Conservation (phyloP, 306 rosid species). For the Dalbergia cultrata region DNA sequence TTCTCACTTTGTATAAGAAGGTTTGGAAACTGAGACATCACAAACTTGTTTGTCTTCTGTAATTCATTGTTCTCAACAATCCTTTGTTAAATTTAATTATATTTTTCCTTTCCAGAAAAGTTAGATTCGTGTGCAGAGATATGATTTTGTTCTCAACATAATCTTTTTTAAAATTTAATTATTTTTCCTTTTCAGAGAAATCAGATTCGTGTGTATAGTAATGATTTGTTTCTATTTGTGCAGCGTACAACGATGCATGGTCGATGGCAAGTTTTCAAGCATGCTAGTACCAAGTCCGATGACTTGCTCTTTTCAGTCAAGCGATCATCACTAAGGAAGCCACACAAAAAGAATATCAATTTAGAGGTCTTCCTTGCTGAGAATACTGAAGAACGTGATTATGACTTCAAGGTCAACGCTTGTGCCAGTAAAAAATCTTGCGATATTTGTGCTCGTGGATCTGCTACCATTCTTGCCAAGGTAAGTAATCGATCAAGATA, state of each 20-base stretch:
- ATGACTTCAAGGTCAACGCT: neutral
- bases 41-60: no score
- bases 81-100: no score
- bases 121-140: neutral
- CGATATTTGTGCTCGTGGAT: neutral
- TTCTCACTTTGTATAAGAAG: slow-evolving; percentile 10
- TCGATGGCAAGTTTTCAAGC: neutral
- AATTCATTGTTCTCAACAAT: no score
- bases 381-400: neutral
- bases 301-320: neutral
- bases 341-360: neutral
- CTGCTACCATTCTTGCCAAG: neutral
- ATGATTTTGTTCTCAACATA: no score
- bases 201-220: no score
- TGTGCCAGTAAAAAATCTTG: neutral
- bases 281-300: neutral
- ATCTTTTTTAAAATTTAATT: no score
- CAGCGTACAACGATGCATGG: neutral
- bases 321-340: neutral
- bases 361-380: neutral
- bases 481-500: neutral
- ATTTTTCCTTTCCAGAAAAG: no score
- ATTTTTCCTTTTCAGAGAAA: no score
- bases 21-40: neutral
- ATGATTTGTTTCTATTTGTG: neutral